Conservation (phyloP, 202 grass and related monocot species). For the Schoenoplectus tabernaemontani region DNA sequence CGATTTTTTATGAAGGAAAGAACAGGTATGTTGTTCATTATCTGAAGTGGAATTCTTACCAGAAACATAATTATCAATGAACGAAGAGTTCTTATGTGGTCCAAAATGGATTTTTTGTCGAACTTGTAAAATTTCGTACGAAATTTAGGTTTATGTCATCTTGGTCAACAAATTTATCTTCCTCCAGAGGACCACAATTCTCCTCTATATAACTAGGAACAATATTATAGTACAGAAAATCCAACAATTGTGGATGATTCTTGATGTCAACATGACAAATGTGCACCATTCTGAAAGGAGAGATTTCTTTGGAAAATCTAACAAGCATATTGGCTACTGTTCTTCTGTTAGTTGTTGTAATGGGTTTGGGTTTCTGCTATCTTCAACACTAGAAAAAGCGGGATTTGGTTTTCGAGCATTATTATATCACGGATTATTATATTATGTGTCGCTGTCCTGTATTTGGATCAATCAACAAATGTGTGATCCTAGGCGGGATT, state of each 20-base stretch:
- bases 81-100: conserved; percentile 14
- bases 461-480: conserved; percentile 33
- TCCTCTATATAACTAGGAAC: conserved; percentile 20
- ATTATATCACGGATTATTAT: conserved; percentile 51
- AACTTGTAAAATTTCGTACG: conserved; percentile 1
- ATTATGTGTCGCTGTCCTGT: conserved; percentile 33
- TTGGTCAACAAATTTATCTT: not conserved
- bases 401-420: conserved; percentile 83
- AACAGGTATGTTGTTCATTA: conserved; percentile 35
- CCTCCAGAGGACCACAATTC: not conserved
- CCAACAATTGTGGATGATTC: conserved; percentile 40
- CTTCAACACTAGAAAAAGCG: conserved; percentile 50
- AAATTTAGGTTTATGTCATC: not conserved
- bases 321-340: conserved; percentile 29
- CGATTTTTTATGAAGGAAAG: conserved; percentile 34
- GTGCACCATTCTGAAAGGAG: conserved; percentile 28
- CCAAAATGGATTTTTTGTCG: conserved; percentile 1
- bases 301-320: conserved; percentile 51
- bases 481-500: conserved; percentile 42
- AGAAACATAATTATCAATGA: conserved; percentile 27
- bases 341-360: not conserved
- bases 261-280: conserved; percentile 18
- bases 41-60: conserved; percentile 22
- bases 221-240: conserved; percentile 58
- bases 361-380: conserved; percentile 27